A percentile compares a stretch with the other conserved stretches of the same genome.
These are phyloP conservation scores for Eutrema yunnanense DNA, from an alignment of 345 rosid species.

Conservation along the genomic window DNA sequence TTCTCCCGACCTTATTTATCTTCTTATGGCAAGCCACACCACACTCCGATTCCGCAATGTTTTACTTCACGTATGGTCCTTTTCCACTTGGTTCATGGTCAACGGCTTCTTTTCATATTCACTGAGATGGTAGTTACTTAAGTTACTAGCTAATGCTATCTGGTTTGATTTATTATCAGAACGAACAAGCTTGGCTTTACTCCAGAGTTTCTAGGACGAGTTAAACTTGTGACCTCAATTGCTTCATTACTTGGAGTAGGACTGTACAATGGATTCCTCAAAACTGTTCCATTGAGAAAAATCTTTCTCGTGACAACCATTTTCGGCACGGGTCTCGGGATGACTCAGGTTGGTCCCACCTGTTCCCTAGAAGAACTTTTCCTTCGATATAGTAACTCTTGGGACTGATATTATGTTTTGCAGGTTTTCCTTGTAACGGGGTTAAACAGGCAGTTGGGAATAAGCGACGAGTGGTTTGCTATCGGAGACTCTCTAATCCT, in stretches of 20 bases:
- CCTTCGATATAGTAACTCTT: not conserved
- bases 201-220: constrained; percentile 93
- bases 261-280: constrained; percentile 85
- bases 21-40: constrained; percentile 99
- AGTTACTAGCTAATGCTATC: constrained; percentile 5
- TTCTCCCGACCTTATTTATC: constrained; percentile 77
- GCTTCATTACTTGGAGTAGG: constrained; percentile 94
- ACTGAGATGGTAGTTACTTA: constrained; percentile 1
- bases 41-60: constrained; percentile 94
- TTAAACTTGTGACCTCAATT: constrained; percentile 78
- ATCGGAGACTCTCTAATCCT: constrained; percentile 89
- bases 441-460: constrained; percentile 68
- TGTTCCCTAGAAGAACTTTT: not conserved
- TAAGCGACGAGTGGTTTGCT: constrained; percentile 96
- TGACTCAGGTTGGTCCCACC: constrained; percentile 73
- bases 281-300: constrained; percentile 69
- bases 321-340: constrained; percentile 76
- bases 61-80: constrained; percentile 84
- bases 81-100: not conserved
- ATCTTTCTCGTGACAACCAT: constrained; percentile 73
- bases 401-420: constrained; percentile 5
- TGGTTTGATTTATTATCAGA: constrained; percentile 36
- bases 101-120: not conserved
- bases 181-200: constrained; percentile 95
- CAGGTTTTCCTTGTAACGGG: constrained; percentile 91